Percentiles rank a stretch among this genome's conserved stretches.
These are phyloP conservation scores for Gnaphalium uliginosum DNA, from an alignment of 129 eudicot species.

Conservation along the genomic window DNA sequence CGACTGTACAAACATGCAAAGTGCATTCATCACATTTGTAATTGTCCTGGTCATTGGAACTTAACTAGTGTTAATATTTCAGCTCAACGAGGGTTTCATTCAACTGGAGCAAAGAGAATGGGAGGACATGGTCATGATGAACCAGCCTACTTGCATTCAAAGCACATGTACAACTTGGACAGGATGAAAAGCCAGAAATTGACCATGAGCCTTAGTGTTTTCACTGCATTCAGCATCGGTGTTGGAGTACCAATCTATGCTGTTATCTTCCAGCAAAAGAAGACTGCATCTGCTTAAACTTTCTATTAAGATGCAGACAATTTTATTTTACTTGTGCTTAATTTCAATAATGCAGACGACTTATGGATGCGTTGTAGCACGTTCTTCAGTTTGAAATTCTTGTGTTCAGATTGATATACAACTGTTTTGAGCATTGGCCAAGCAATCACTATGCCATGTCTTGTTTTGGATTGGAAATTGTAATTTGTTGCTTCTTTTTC, in stretches of 20 bases:
- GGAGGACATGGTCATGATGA: conserved; percentile 79
- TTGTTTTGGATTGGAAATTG: conserved; percentile 16
- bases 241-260: conserved; percentile 68
- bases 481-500: conserved; percentile 1
- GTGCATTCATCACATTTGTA: background rate
- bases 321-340: conserved; percentile 1
- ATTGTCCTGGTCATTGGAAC: background rate
- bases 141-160: conserved; percentile 66
- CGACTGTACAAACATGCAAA: background rate
- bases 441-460: conserved; percentile 1
- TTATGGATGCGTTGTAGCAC: conserved; percentile 27
- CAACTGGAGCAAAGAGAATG: conserved; percentile 73
- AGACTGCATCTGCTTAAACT: conserved; percentile 61
- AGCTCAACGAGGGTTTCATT: conserved; percentile 69
- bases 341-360: conserved; percentile 37
- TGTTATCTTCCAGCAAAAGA: conserved; percentile 81
- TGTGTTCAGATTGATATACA: conserved; percentile 16
- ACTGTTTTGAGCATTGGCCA: conserved; percentile 22
- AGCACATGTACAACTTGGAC: conserved; percentile 93
- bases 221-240: conserved; percentile 70
- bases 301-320: background rate
- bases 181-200: conserved; percentile 60
- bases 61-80: background rate
- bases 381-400: conserved; percentile 9
- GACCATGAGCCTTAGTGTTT: conserved; percentile 56